Percentiles rank a stretch among this genome's conserved stretches.
phyloP scores from a whole-genome alignment of 1,284 basidiomycete genomes.

The Tilletiaria anomala region DNA sequence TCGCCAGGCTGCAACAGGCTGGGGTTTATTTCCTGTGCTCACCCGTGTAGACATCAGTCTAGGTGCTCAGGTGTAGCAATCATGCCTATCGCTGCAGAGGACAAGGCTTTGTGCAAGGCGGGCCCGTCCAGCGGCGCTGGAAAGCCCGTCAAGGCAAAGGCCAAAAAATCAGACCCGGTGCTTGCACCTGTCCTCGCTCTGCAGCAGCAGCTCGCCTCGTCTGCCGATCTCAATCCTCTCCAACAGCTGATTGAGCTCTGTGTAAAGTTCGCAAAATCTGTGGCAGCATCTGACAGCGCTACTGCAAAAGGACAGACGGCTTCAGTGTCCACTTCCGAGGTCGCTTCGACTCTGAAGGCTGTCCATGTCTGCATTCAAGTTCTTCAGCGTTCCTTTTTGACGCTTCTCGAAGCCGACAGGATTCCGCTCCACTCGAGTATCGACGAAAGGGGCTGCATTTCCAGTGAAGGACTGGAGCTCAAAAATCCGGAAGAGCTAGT shows the following conservation, averaged over 20 bases:
- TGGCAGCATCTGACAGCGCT: background rate
- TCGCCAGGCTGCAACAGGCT: no score
- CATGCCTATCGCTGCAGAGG: no score
- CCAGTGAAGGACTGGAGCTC: background rate
- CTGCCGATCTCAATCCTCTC: conserved; percentile 28
- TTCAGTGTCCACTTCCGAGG: conserved; percentile 7
- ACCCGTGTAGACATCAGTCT: no score
- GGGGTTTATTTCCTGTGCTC: no score
- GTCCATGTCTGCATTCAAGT: conserved; percentile 6
- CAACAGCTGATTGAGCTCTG: conserved; percentile 18
- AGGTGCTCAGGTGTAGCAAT: no score
- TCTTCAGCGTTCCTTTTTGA: conserved; percentile 10
- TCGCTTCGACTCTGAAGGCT: background rate
- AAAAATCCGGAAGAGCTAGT: background rate
- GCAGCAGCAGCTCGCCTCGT: conserved; percentile 14
- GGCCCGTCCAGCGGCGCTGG: no score
- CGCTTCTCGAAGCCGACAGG: conserved; percentile 13
- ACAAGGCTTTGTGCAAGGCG: no score
- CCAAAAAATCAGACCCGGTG: background rate
- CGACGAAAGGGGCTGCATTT: background rate
- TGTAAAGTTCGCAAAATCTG: conserved; percentile 6
- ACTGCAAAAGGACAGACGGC: conserved; percentile 9
- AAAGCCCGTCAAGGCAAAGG: no score
- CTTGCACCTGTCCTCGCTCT: conserved; percentile 3
- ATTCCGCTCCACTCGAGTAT: background rate